Base-by-base conservation (phyloP, 2,329 filamentous ascomycete species). In the Fusarium sp. region DNA sequence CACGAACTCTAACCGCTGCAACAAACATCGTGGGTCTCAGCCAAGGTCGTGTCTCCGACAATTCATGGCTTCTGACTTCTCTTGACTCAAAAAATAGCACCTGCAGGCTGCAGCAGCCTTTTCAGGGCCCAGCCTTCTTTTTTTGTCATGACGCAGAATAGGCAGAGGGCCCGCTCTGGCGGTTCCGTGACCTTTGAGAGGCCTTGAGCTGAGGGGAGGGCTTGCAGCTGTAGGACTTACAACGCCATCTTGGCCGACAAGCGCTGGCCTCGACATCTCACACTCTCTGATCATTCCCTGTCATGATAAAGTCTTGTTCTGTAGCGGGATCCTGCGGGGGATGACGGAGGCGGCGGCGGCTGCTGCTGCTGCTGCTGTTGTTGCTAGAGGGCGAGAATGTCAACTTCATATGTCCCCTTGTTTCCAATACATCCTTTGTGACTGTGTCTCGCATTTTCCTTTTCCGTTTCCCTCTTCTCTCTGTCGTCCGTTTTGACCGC, bases 1-100 rank as follows among this genome's bases (percentile, higher is more conserved):
- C 52, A 52, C 57, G 37, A 53, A 37, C 48, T 58, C 53, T 68
- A 70, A 62, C 65, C 67, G 67, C 67, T 53, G 61, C 43, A 47
- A 44, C 61, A 49, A 66, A 63, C 63, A 53, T 58, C 53, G 47
- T 61, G 57, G 59, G 53, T 62, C 46, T 54, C 51, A 50, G 38
- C 32, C 47, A 14, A 43, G 46, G 35, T 27, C 46, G 27, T 49
- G 27, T 25, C 36, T 10, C 9, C 19, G 17, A 33, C 36, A 23
- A 14, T 39, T 39, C 19, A 39, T 31, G 48, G 53, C 54, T 60
- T 59, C 58, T 58, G 55, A 21, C 39, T 25, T 52, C 39, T 27
- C 8, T 29, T 8, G 19, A 19, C 19, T 49, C 49, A 45, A 65
- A 65, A 66, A 63, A 64, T 64, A 64, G 60, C 35, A 42, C 39